Base-by-base conservation (phyloP, 2,329 filamentous ascomycete genomes). In the Zopfia rhizophila region DNA sequence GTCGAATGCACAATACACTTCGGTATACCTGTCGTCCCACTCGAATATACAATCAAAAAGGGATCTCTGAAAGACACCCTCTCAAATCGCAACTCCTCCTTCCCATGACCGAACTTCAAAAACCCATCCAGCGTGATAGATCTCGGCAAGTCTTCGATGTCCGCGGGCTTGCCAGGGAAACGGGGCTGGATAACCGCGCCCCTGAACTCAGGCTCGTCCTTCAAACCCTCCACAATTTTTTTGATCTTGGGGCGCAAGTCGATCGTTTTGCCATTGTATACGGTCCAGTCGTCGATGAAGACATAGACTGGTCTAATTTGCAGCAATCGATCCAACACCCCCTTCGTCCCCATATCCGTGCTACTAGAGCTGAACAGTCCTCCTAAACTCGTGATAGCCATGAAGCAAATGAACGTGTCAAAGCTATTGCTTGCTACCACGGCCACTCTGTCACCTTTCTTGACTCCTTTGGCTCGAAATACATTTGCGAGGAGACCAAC, bases 1-100 rank as follows among this genome's bases (percentile, higher is more conserved):
- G 84, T 81, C 1, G 84, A 86, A 67, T 96, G 91, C 2, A 93
- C 89, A 53, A 95, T 94, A 48, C 89, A 91, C 64, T 95, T 95
- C 10, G 91, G 91, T 14, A 82, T 84, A 3, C 91, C 90, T 0
- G 91, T 95, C 0, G 90, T 95, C 2, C 90, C 90, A 1, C 86
- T 89, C 0, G 87, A 83, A 62, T 91, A 95, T 47, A 87, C 89
- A 24, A 95, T 81, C 23, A 93, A 73, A 69, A 90, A 87, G 0
- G 91, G 90, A 53, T 93, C 88, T 19, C 85, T 78, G 66, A 92
- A 94, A 1, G 72, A 79, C 5, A 90, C 74, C 27, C 84, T 79
- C 27, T 81, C 79, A 48, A 91, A 86, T 2, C 75, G 72, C 0
- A 82, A 56, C 13, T 69, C 61, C 5, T 72, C 66, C 11, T 68